phyloP scores from a whole-genome alignment of 257 asterid genomes.

The Mentha longifolia region DNA sequence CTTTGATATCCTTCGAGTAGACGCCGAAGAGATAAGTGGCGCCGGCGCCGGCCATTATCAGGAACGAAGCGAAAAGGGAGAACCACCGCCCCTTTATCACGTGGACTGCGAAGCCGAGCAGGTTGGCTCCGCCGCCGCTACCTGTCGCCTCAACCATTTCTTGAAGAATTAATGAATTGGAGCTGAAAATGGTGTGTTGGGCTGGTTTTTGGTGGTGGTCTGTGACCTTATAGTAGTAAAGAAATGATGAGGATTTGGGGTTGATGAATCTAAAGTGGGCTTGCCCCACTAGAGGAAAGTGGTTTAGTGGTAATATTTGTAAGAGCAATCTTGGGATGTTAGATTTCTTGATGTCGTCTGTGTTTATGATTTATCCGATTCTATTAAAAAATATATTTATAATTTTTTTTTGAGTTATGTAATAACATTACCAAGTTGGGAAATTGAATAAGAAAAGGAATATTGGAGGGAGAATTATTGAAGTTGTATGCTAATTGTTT shows the following conservation, averaged over 20 bases:
- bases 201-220: not conserved
- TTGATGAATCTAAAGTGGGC: not conserved
- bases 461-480: no score
- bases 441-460: no score
- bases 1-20: constrained; percentile 77
- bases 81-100: constrained; percentile 79
- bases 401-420: no score
- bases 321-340: not conserved
- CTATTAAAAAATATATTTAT: no score
- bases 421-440: no score
- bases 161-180: not conserved
- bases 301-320: not conserved
- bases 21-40: constrained; percentile 84
- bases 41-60: constrained; percentile 93
- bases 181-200: no score
- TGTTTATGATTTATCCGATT: not conserved
- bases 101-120: constrained; percentile 44
- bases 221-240: no score
- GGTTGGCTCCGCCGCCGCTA: not conserved
- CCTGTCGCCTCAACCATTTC: constrained; percentile 27
- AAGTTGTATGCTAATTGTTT: not conserved
- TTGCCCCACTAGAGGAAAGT: not conserved
- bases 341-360: not conserved
- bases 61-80: constrained; percentile 79
- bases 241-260: no score